Percentiles rank a stretch among this genome's conserved stretches.
These are phyloP conservation scores for Passiflora organensis DNA, from an alignment of 345 rosid genomes.

Conservation along the genomic window DNA sequence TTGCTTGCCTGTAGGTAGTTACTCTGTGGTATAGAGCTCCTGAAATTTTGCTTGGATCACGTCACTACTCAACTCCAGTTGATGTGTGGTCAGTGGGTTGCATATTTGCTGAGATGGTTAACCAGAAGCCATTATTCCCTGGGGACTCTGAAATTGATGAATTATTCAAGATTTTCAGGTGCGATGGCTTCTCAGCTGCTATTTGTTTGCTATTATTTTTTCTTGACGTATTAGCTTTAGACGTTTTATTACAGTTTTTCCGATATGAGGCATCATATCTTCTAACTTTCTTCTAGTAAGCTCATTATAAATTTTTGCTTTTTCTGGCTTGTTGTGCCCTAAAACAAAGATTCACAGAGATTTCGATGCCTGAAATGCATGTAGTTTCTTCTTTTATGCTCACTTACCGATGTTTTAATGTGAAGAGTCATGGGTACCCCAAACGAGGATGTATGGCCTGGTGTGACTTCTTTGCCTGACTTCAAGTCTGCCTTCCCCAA, in stretches of 20 bases:
- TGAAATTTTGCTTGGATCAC: slow-evolving; percentile 93
- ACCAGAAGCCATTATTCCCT: slow-evolving; percentile 86
- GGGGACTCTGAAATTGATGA: slow-evolving; percentile 99
- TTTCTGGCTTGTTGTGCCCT: too few relatives aligned
- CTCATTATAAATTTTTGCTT: too few relatives aligned
- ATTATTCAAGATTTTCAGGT: slow-evolving; percentile 96
- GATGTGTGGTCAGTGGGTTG: slow-evolving; percentile 99
- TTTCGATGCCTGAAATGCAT: not conserved
- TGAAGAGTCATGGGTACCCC: slow-evolving; percentile 91
- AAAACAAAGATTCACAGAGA: too few relatives aligned
- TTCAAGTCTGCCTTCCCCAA: slow-evolving; percentile 91
- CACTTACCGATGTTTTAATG: slow-evolving; percentile 8
- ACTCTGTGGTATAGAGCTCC: slow-evolving; percentile 99
- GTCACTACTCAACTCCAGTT: slow-evolving; percentile 94
- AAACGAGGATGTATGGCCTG: slow-evolving; percentile 85
- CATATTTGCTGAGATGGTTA: slow-evolving; percentile 99
- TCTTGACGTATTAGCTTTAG: not conserved
- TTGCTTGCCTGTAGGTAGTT: slow-evolving; percentile 60
- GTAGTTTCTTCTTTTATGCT: not conserved
- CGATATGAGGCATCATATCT: too few relatives aligned
- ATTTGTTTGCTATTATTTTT: too few relatives aligned
- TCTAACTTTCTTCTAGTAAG: too few relatives aligned
- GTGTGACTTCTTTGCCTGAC: slow-evolving; percentile 88
- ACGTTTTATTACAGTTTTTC: too few relatives aligned
- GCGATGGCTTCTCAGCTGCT: not conserved